Percentiles rank a stretch among this genome's conserved stretches.
phyloP scores from a whole-genome alignment of 257 asterid species.

The Catharanthus roseus region DNA sequence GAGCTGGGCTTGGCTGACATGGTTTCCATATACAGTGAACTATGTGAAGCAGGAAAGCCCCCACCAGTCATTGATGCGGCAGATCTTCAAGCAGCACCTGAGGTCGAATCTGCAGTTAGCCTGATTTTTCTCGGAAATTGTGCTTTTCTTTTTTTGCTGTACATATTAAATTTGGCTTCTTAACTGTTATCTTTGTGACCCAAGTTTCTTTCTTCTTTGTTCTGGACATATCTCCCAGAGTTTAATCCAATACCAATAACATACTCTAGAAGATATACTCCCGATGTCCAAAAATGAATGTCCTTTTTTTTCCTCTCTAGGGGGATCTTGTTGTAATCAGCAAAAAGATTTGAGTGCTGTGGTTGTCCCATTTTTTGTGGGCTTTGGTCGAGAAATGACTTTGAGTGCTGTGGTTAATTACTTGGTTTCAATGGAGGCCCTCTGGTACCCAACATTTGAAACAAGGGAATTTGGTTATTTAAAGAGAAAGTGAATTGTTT shows the following conservation, averaged over 20 bases:
- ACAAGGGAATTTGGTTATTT: not conserved
- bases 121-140: conserved; percentile 10
- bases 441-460: not conserved
- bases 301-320: not conserved
- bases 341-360: too few species aligned
- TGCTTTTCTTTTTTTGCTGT: conserved; percentile 3
- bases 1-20: conserved; percentile 61
- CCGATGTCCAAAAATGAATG: not conserved
- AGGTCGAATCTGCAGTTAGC: conserved; percentile 39
- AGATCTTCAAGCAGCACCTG: conserved; percentile 60
- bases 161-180: not conserved
- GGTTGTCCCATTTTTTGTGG: not conserved
- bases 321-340: too few species aligned
- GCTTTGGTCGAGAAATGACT: not conserved
- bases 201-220: not conserved
- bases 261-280: not conserved
- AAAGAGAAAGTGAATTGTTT: not conserved
- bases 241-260: not conserved
- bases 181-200: not conserved
- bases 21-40: conserved; percentile 57
- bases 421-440: not conserved
- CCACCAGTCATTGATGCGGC: conserved; percentile 74
- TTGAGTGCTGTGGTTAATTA: not conserved
- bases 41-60: conserved; percentile 52
- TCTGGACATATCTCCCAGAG: not conserved